These are phyloP conservation scores for Halenospora varia DNA, from an alignment of 495 filamentous ascomycete genomes.

Conservation along the genomic window DNA sequence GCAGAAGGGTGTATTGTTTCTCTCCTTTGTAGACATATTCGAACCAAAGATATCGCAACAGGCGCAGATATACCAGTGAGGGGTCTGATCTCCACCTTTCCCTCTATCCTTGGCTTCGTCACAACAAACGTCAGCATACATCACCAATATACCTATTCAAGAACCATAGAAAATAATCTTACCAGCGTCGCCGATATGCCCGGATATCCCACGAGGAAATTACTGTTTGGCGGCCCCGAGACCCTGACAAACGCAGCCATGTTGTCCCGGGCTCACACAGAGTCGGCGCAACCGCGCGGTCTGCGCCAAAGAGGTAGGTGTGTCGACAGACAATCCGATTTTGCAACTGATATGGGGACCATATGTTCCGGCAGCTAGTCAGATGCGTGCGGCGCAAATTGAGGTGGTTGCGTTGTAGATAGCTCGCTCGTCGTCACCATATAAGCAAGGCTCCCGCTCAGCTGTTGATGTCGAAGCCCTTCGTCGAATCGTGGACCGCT, in stretches of 20 bases:
- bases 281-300: conserved; percentile 19
- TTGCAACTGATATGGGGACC: background rate
- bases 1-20: conserved; percentile 97
- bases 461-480: conserved; percentile 3
- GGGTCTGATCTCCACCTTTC: conserved; percentile 96
- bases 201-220: conserved; percentile 93
- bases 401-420: background rate
- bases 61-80: conserved; percentile 77
- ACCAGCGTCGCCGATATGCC: conserved; percentile 98
- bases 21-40: conserved; percentile 85
- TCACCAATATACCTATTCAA: conserved; percentile 18
- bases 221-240: conserved; percentile 94
- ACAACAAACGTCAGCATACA: conserved; percentile 11
- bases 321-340: conserved; percentile 14
- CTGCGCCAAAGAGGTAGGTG: conserved; percentile 22
- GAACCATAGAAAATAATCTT: conserved; percentile 32
- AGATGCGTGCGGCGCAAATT: background rate
- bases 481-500: too few relatives aligned
- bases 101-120: conserved; percentile 84
- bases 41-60: conserved; percentile 87
- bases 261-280: conserved; percentile 25
- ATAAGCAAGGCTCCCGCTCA: conserved; percentile 22
- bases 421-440: conserved; percentile 20
- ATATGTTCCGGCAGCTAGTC: background rate
- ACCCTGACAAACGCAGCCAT: conserved; percentile 93